Evolutionary conservation across 495 filamentous ascomycete species (phyloP).

Genomic region (Astrothelium subdiscretum): DNA sequence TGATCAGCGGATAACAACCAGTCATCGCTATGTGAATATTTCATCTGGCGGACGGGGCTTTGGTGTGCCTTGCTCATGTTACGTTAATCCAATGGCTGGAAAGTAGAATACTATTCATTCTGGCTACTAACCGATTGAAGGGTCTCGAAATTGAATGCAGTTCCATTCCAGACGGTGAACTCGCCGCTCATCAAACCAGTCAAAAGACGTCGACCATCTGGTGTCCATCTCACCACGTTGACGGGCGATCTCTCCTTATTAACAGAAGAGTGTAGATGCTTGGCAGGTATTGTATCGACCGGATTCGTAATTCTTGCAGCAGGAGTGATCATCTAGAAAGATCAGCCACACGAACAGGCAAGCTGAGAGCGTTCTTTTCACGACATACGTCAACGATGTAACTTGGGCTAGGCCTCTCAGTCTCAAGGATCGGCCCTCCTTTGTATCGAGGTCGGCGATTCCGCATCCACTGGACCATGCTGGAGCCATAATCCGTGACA

Average conservation of each 20-base stretch:
- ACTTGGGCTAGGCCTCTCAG: conserved; percentile 73
- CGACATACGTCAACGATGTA: conserved; percentile 77
- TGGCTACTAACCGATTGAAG: conserved; percentile 32
- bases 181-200: conserved; percentile 93
- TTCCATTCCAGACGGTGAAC: conserved; percentile 98
- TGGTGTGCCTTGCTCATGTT: conserved; percentile 60
- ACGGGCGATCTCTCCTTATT: conserved; percentile 97
- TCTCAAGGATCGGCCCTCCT: conserved; percentile 53
- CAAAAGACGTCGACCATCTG: conserved; percentile 80
- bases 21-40: conserved; percentile 88
- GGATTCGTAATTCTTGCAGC: conserved; percentile 57
- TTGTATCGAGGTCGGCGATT: conserved; percentile 67
- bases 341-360: conserved; percentile 19
- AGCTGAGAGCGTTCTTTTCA: conserved; percentile 5
- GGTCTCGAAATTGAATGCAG: conserved; percentile 97
- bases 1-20: conserved; percentile 96
- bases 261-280: conserved; percentile 85
- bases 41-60: conserved; percentile 73
- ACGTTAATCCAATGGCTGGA: neutral
- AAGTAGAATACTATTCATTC: neutral
- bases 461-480: conserved; percentile 86
- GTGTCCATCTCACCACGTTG: conserved; percentile 96
- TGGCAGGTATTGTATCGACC: conserved; percentile 73
- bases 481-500: conserved; percentile 92
- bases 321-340: conserved; percentile 71